Conservation (phyloP, 2,329 filamentous ascomycete genomes). For the Leptographium radiaticola region DNA sequence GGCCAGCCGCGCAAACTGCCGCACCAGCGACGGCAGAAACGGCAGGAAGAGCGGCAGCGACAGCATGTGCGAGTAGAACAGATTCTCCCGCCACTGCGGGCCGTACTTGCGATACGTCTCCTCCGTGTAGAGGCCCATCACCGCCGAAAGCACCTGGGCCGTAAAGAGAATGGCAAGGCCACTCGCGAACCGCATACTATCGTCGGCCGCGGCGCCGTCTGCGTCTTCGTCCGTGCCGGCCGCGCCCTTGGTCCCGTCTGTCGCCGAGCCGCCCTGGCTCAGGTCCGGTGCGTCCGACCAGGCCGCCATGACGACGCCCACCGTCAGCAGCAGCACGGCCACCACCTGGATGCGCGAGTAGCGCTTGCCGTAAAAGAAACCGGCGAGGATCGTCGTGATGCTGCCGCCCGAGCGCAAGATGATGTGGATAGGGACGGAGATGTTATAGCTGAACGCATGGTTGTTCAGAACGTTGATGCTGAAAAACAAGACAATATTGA, state of each 20-base stretch:
- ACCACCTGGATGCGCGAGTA: conserved; percentile 71
- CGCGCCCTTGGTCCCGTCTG: background rate
- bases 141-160: conserved; percentile 79
- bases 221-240: background rate
- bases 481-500: conserved; percentile 87
- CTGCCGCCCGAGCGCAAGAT: conserved; percentile 91
- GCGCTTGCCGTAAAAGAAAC: conserved; percentile 70
- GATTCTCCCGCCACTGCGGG: conserved; percentile 84
- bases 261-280: conserved; percentile 17
- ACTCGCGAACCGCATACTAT: conserved; percentile 36
- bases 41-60: conserved; percentile 66
- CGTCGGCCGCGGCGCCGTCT: conserved; percentile 14
- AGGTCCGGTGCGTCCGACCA: conserved; percentile 82
- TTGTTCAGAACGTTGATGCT: conserved; percentile 94
- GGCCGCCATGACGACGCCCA: conserved; percentile 77
- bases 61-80: conserved; percentile 76
- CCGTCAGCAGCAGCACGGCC: conserved; percentile 70
- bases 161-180: conserved; percentile 75
- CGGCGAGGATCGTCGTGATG: conserved; percentile 89
- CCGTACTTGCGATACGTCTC: conserved; percentile 77
- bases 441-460: conserved; percentile 92
- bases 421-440: conserved; percentile 93
- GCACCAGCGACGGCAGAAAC: conserved; percentile 50
- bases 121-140: conserved; percentile 93
- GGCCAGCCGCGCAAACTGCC: conserved; percentile 51